phyloP scores from a whole-genome alignment of 2,329 filamentous ascomycete species.

The Arthrinium phaeospermum region DNA sequence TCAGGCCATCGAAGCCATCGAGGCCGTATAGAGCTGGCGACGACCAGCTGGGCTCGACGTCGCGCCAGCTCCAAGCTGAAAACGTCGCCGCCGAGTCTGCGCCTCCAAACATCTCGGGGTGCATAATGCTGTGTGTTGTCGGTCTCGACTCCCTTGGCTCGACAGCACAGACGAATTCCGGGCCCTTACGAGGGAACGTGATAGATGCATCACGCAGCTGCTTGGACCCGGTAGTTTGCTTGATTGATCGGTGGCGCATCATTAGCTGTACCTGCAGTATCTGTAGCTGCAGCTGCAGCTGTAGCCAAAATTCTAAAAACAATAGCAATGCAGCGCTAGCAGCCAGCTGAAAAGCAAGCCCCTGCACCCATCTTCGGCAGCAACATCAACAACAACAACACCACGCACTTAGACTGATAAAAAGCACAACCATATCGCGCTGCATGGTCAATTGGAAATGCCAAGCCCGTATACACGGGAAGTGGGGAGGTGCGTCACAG shows the following conservation, averaged over 20 bases:
- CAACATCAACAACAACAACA: too few relatives aligned
- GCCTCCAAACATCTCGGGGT: background rate
- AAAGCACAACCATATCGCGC: too few relatives aligned
- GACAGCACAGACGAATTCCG: background rate
- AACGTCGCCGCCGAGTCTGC: background rate
- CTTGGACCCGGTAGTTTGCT: too few relatives aligned
- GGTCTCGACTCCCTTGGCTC: background rate
- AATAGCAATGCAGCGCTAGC: too few relatives aligned
- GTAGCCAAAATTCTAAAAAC: too few relatives aligned
- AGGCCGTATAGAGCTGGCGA: background rate
- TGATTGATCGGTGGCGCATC: background rate
- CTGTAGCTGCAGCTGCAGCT: too few relatives aligned
- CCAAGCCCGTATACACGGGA: too few relatives aligned
- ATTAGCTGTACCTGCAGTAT: background rate
- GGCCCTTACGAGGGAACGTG: background rate
- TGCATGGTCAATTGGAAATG: too few relatives aligned
- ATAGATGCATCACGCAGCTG: background rate
- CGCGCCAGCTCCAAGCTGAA: background rate
- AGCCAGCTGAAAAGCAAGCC: too few relatives aligned
- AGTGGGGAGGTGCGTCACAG: too few relatives aligned
- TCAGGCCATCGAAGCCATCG: constrained; percentile 1
- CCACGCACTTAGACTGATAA: too few relatives aligned
- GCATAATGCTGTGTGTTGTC: background rate
- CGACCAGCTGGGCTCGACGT: background rate
- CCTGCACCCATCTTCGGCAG: too few relatives aligned